These are phyloP conservation scores for Mortierella alpina DNA, from an alignment of 192 early-diverging fungal genomes.

Conservation along the genomic window DNA sequence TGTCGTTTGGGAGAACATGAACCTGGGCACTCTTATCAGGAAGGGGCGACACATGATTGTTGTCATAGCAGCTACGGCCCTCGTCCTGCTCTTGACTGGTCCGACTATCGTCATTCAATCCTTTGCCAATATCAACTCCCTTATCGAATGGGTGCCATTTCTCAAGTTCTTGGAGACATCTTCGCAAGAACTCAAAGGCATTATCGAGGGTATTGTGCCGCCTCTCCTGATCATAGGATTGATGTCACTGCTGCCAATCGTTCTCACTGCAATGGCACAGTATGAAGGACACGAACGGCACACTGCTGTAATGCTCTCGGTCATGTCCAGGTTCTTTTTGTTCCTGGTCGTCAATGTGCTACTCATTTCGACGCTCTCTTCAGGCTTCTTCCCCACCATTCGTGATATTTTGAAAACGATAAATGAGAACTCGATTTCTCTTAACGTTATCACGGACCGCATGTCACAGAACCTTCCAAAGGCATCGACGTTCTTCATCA, in stretches of 20 bases:
- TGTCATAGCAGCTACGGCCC: conserved; percentile 57
- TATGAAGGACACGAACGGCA: conserved; percentile 54
- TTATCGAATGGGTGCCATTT: conserved; percentile 52
- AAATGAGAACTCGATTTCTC: conserved; percentile 33
- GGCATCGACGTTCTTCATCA: conserved; percentile 85
- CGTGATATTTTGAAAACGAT: conserved; percentile 5
- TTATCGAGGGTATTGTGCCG: conserved; percentile 83
- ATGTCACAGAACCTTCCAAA: conserved; percentile 74
- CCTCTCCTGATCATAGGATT: conserved; percentile 74
- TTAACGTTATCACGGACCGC: conserved; percentile 57
- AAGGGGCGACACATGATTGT: conserved; percentile 68
- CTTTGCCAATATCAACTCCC: conserved; percentile 63
- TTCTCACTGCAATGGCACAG: conserved; percentile 65
- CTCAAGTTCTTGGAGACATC: conserved; percentile 45
- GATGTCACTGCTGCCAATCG: conserved; percentile 71
- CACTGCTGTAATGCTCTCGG: conserved; percentile 68
- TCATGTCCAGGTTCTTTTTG: conserved; percentile 80
- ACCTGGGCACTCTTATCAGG: conserved; percentile 60
- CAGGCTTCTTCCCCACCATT: conserved; percentile 62
- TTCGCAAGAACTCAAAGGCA: conserved; percentile 25
- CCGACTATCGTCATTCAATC: conserved; percentile 62
- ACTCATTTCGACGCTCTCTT: conserved; percentile 79
- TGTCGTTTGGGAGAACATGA: conserved; percentile 86
- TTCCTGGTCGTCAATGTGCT: conserved; percentile 88
- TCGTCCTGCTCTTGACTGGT: conserved; percentile 81